Conservation (phyloP, 2,329 filamentous ascomycete genomes). For the Elsinoe necatrix region DNA sequence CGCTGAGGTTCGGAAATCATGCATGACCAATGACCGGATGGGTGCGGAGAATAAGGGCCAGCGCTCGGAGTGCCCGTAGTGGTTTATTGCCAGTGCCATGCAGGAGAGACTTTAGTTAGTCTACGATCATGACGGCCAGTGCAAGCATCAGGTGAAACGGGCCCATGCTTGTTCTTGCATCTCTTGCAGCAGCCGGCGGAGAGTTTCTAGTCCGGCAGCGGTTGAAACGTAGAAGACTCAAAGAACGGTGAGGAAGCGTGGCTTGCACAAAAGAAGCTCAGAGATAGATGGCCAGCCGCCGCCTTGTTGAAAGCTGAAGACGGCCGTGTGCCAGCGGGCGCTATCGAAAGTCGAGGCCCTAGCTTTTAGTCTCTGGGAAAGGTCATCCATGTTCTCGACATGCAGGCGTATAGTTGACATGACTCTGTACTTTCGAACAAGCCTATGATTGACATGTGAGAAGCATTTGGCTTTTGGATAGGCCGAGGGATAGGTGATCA, state of each 20-base stretch:
- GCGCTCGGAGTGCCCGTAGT: slow-evolving; percentile 10
- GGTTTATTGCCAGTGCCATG: slow-evolving; percentile 11
- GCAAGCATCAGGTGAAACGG: background rate
- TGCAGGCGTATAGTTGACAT: background rate
- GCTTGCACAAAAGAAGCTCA: slow-evolving; percentile 13
- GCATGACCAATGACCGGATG: background rate
- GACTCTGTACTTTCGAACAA: slow-evolving; percentile 8
- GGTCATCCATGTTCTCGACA: background rate
- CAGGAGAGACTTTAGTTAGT: slow-evolving; percentile 3
- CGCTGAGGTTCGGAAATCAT: slow-evolving; percentile 1
- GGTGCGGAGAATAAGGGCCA: slow-evolving; percentile 8
- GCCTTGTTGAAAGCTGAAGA: background rate
- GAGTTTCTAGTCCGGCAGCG: background rate
- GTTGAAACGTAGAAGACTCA: slow-evolving; percentile 9
- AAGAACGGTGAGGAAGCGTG: slow-evolving; percentile 12
- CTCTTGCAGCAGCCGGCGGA: background rate
- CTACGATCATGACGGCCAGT: background rate
- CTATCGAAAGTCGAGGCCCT: slow-evolving; percentile 10
- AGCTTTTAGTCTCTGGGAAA: background rate
- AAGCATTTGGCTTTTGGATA: background rate
- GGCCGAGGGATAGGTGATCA: slow-evolving; percentile 11
- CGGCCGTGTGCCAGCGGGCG: slow-evolving; percentile 5
- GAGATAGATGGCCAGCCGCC: slow-evolving; percentile 3
- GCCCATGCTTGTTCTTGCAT: slow-evolving; percentile 7
- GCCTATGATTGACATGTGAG: slow-evolving; percentile 7